phyloP scores from a whole-genome alignment of 306 rosid species.

The Rubus idaeus region DNA sequence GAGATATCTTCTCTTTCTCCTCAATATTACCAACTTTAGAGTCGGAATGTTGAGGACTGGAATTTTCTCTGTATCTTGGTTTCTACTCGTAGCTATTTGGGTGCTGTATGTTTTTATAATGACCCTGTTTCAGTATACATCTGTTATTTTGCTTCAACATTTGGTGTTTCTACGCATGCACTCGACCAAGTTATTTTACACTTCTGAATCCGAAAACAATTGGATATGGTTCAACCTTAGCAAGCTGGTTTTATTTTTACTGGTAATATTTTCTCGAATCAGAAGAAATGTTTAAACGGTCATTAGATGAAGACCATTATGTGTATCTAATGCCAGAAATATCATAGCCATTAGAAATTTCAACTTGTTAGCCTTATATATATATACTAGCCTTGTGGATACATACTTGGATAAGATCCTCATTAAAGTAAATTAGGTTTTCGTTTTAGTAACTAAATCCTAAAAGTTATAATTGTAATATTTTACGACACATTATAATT shows the following conservation, averaged over 20 bases:
- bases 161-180: background rate
- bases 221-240: background rate
- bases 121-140: background rate
- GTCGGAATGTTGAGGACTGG: constrained; percentile 4
- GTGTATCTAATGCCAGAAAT: too few relatives aligned
- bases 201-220: background rate
- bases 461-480: too few relatives aligned
- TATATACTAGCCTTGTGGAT: too few relatives aligned
- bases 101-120: background rate
- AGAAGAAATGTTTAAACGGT: background rate
- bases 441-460: too few relatives aligned
- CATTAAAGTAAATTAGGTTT: too few relatives aligned
- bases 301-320: background rate
- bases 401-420: too few relatives aligned
- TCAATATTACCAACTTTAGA: background rate
- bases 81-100: background rate
- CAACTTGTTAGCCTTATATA: background rate
- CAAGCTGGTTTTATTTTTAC: background rate
- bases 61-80: background rate
- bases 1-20: background rate
- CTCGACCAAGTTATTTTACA: background rate
- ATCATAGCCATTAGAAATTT: background rate
- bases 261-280: background rate
- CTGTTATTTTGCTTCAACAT: background rate
- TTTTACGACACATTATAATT: too few relatives aligned